Base-by-base conservation (phyloP, 768 basidiomycete genomes). In the Boletellus emodensis region DNA sequence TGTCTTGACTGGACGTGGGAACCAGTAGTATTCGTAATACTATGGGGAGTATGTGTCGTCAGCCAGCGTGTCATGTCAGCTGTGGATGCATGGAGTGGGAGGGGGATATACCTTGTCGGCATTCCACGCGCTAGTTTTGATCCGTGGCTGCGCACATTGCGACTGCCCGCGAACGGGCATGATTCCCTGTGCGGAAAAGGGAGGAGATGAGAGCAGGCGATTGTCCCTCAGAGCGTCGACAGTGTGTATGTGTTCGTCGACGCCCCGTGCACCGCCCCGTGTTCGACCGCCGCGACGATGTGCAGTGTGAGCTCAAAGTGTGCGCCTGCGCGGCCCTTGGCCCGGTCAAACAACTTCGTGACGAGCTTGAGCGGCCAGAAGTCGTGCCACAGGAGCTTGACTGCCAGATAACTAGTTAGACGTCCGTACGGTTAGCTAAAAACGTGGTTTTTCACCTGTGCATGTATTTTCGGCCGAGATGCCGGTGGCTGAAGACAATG, bases 311-410 rank as follows among this genome's bases (percentile, higher is more conserved):
- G 71, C 7, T 74, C 58, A 46, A 80, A 65, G 8, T 57, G 58
- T 2, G 63, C 26, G 1, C 53, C 45, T 1, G 70, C 61, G 26
- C 54, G 48, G 12, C 53, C 54, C 39, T 61, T 59, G 10, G 81
- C 74, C 14, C 75, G 65, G 20, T 72, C 66, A 57, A 78, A 89
- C 8, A 90, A 66, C 40, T 78, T 71, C 1, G 85, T 83, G 45
- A 90, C 87, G n/a, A 90, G 74, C 60, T 93, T 94, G 60, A 84
- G 77, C 0, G 87, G 88, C 83, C 84, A 92, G 24, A 91, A 66
- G 55, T 90, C 92, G 61, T 82, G 66, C 0, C 77, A 83, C 1
- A 75, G 77, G 18, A 69, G 67, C 41, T 71, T 71, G 32, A 82
- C 69, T 1, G 68, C 86, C 0, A 85, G 77, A 62, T 79, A 79